Conservation (phyloP, 768 basidiomycete genomes). For the Mycena venus region DNA sequence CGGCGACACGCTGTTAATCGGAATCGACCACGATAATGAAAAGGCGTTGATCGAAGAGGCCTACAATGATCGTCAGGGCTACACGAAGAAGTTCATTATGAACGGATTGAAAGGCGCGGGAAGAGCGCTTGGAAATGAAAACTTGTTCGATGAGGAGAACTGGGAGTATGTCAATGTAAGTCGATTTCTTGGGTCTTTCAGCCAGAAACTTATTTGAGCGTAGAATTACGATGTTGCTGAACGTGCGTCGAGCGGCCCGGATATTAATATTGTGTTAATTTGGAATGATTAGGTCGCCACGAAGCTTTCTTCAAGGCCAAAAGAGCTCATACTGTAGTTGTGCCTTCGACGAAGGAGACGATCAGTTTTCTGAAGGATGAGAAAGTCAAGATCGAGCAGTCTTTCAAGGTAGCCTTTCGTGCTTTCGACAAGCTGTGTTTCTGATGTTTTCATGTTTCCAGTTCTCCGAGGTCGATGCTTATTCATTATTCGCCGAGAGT, state of each 20-base stretch:
- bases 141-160: constrained; percentile 71
- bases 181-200: constrained; percentile 2
- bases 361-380: constrained; percentile 79
- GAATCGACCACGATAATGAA: constrained; percentile 89
- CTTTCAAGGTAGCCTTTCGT: constrained; percentile 76
- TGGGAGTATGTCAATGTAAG: constrained; percentile 86
- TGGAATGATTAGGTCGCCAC: constrained; percentile 71
- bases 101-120: constrained; percentile 85
- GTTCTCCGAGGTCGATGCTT: constrained; percentile 85
- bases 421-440: not conserved
- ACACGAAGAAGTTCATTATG: constrained; percentile 85
- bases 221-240: constrained; percentile 37
- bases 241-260: not conserved
- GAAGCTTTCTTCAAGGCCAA: constrained; percentile 88
- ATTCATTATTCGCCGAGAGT: constrained; percentile 76
- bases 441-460: constrained; percentile 43
- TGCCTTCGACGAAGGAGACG: constrained; percentile 59
- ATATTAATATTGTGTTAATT: not conserved
- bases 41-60: constrained; percentile 81
- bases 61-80: constrained; percentile 86
- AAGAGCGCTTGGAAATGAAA: constrained; percentile 74
- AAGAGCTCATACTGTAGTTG: constrained; percentile 65
- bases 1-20: constrained; percentile 89
- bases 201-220: not conserved
- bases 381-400: constrained; percentile 87